Percentiles rank a stretch among this genome's conserved stretches.
These are phyloP conservation scores for Carex myosuroides DNA, from an alignment of 176 grass and related monocot species.

Conservation along the genomic window DNA sequence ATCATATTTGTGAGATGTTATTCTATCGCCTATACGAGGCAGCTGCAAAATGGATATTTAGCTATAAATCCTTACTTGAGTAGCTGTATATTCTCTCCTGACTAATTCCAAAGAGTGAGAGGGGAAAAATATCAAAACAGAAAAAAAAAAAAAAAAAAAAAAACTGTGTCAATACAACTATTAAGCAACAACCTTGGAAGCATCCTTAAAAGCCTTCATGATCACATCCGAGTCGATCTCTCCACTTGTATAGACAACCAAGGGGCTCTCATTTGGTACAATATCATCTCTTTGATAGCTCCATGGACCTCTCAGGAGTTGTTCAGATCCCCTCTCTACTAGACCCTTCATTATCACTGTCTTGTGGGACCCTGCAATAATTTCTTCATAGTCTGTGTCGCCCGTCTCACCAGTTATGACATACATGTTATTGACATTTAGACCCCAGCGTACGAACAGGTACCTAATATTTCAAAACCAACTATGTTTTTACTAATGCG, in stretches of 20 bases:
- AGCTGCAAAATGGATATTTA: conserved; percentile 12
- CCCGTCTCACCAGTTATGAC: conserved; percentile 64
- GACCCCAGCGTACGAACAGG: conserved; percentile 82
- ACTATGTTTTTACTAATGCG: neutral
- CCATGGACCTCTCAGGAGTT: conserved; percentile 49
- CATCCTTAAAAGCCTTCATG: conserved; percentile 70
- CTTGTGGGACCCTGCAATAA: conserved; percentile 77
- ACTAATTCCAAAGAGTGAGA: neutral
- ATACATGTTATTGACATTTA: conserved; percentile 78
- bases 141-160: neutral
- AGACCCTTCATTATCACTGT: conserved; percentile 60
- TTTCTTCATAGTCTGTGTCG: conserved; percentile 71
- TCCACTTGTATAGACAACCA: conserved; percentile 29
- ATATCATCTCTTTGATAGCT: conserved; percentile 80
- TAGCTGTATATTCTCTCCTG: neutral
- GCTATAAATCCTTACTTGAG: conserved; percentile 19
- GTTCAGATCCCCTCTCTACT: conserved; percentile 72
- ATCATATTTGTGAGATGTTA: conserved; percentile 21
- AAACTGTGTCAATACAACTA: neutral
- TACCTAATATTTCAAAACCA: conserved; percentile 47
- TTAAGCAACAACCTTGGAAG: conserved; percentile 43
- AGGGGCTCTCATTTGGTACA: conserved; percentile 54
- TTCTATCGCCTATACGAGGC: conserved; percentile 9
- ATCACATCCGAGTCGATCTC: conserved; percentile 51
- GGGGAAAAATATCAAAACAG: neutral